Percentiles rank a stretch among this genome's conserved stretches.
Evolutionary conservation across 225 moss, liverwort and hornwort genomes (phyloP).

Genomic region (Takakia lepidozioides): DNA sequence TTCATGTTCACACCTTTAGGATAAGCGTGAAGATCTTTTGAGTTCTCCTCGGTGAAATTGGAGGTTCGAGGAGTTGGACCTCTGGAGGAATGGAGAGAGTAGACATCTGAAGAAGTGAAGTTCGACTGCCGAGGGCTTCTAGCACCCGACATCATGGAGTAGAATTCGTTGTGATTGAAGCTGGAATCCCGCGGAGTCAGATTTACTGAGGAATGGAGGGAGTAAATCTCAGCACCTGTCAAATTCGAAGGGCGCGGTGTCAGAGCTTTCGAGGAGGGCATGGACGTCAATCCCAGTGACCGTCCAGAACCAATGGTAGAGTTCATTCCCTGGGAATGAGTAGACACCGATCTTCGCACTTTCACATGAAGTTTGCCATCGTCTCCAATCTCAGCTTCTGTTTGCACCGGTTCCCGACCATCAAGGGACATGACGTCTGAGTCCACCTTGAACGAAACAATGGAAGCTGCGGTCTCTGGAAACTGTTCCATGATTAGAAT

Average conservation of each 20-base stretch:
- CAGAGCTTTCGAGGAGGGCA: slow-evolving; percentile 87
- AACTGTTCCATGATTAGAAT: slow-evolving; percentile 86
- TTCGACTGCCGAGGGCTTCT: slow-evolving; percentile 81
- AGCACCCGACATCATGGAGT: slow-evolving; percentile 71
- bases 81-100: slow-evolving; percentile 87
- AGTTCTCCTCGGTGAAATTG: slow-evolving; percentile 90
- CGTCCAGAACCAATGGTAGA: slow-evolving; percentile 52
- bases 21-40: slow-evolving; percentile 63
- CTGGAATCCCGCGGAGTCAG: slow-evolving; percentile 82
- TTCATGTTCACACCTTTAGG: slow-evolving; percentile 41
- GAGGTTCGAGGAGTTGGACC: slow-evolving; percentile 88
- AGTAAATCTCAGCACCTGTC: slow-evolving; percentile 94
- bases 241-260: slow-evolving; percentile 92
- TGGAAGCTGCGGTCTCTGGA: slow-evolving; percentile 78
- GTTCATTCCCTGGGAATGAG: slow-evolving; percentile 55
- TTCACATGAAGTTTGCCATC: slow-evolving; percentile 94
- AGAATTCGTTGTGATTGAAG: slow-evolving; percentile 89
- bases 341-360: slow-evolving; percentile 86
- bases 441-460: slow-evolving; percentile 90
- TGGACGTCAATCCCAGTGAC: slow-evolving; percentile 41
- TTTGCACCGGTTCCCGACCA: slow-evolving; percentile 78
- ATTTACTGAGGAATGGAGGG: slow-evolving; percentile 87
- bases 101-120: slow-evolving; percentile 83
- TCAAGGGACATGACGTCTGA: slow-evolving; percentile 89
- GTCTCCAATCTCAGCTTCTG: slow-evolving; percentile 80